Evolutionary conservation across 208 protist species (phyloP).

Genomic region (Leptomonas pyrrhocoris): DNA sequence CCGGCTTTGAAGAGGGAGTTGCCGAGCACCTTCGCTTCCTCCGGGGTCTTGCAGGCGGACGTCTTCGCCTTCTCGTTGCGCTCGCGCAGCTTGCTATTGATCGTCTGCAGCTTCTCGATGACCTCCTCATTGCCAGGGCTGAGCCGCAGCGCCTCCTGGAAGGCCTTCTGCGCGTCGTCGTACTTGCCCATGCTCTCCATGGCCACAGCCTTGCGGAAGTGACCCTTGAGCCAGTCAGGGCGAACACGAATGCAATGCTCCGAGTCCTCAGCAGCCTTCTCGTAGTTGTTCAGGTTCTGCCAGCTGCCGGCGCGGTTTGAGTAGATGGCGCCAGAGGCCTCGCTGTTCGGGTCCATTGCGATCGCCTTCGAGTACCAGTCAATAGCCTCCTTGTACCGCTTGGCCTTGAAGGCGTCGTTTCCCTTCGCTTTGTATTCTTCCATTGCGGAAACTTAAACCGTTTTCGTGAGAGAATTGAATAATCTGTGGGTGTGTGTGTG

Average conservation of each 20-base stretch:
- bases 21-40: constrained; percentile 87
- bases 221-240: constrained; percentile 91
- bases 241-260: constrained; percentile 85
- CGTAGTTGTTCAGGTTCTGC: constrained; percentile 74
- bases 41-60: constrained; percentile 73
- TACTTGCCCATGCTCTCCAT: constrained; percentile 69
- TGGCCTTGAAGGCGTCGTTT: constrained; percentile 91
- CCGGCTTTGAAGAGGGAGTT: constrained; percentile 90
- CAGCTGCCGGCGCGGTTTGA: constrained; percentile 91
- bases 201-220: constrained; percentile 88
- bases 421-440: constrained; percentile 90
- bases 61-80: constrained; percentile 87
- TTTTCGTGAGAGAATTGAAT: not conserved
- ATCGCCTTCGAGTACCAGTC: constrained; percentile 93
- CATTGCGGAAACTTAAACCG: constrained; percentile 38
- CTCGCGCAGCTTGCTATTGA: constrained; percentile 74
- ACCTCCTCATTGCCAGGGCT: constrained; percentile 85
- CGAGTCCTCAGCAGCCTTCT: constrained; percentile 78
- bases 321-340: constrained; percentile 83
- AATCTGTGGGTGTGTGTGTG: too few relatives aligned
- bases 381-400: constrained; percentile 88
- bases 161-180: constrained; percentile 85
- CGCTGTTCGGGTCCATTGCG: constrained; percentile 67
- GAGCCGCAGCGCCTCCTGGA: constrained; percentile 74
- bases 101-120: constrained; percentile 62